Evolutionary conservation across 345 rosid genomes (phyloP), one percentile per base, ranked within the genome.

Genomic region (Eutrema heterophyllum): DNA sequence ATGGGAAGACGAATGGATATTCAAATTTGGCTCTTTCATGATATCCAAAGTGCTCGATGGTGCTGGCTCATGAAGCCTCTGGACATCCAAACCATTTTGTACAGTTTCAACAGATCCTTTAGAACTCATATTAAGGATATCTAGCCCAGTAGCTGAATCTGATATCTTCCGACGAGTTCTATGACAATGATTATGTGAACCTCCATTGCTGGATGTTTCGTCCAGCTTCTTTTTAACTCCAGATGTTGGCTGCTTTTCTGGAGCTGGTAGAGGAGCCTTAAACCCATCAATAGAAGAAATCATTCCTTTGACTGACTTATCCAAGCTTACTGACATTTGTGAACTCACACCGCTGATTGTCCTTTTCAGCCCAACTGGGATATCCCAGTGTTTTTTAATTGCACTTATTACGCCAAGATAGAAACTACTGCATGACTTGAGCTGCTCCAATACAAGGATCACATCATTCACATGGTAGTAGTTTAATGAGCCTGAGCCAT

Each of bases 391-490:
- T 55, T 83, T 86, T 75, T 71, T 72, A 67, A 95, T 84, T 72
- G 91, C 93, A 62, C 70, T 78, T 73, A 87, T 60, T 76, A 95
- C 82, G 51, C 73, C 82, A 73, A 73, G 33, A 81, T 85, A 89
- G 67, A 73, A 53, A 72, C 56, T 63, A 80, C 77, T 69, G 56
- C 90, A 86, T 69, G 89, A 72, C 80, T 84, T 88, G 24, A 95
- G 85, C 81, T 78, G 87, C 77, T 88, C 86, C 81, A 86, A 64
- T 53, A 92, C 83, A 21, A 16, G 58, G 70, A 70, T 74, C 74
- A 95, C 84, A 79, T 87, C 96, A 80, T 84, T 74, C 70, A 68
- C 79, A 54, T 83, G 84, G 78, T 89, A 95, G 83, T 82, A 90
- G 77, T 81, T 85, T 72, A 83, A 74, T n/a, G 43, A 75, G 40